Percentiles rank a stretch among this genome's conserved stretches.
Evolutionary conservation across 768 basidiomycete genomes (phyloP).

Genomic region (Rhizopogon sp.): DNA sequence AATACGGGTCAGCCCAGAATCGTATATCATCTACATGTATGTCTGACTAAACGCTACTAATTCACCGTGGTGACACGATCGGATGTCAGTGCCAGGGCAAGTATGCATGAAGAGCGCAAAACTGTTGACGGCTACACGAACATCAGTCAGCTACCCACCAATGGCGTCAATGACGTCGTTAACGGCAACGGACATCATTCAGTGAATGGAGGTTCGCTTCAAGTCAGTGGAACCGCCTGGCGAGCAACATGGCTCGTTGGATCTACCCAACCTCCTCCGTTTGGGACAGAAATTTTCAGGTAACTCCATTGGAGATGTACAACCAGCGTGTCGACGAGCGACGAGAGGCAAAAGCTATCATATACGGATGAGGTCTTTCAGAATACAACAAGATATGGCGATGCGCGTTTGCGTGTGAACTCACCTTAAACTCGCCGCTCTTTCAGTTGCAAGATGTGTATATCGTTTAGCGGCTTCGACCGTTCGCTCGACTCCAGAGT

Average conservation of each 20-base stretch:
- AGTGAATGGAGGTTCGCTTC: constrained; percentile 31
- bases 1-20: too few relatives aligned
- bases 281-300: constrained; percentile 84
- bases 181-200: constrained; percentile 35
- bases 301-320: constrained; percentile 88
- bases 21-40: too few relatives aligned
- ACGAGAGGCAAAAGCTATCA: constrained; percentile 77
- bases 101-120: constrained; percentile 36
- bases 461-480: constrained; percentile 81
- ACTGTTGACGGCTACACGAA: constrained; percentile 12
- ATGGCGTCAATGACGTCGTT: constrained; percentile 21
- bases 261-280: constrained; percentile 49
- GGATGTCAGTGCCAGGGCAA: constrained; percentile 54
- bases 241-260: constrained; percentile 19
- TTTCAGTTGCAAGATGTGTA: constrained; percentile 83
- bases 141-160: constrained; percentile 19
- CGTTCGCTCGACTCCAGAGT: constrained; percentile 78
- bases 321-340: constrained; percentile 83
- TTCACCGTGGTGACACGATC: background rate
- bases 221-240: constrained; percentile 45
- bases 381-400: constrained; percentile 87
- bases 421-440: constrained; percentile 4
- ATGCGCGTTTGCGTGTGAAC: background rate
- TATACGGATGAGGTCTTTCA: constrained; percentile 87
- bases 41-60: too few relatives aligned